Base-by-base conservation (phyloP, 805 yeast genomes). In the Citeromyces matritensis region DNA sequence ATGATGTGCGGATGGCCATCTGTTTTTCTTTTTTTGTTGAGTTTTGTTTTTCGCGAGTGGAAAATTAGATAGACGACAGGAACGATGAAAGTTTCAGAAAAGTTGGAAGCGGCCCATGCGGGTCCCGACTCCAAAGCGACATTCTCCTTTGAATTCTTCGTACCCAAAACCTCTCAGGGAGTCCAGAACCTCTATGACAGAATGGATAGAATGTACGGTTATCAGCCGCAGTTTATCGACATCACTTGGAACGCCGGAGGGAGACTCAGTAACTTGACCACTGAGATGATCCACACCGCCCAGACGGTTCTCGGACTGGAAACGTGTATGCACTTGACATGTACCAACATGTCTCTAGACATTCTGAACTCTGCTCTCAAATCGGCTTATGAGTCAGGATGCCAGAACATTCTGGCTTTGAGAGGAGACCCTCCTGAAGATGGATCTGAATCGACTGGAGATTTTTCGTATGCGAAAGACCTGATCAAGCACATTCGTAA, bases 161-260 rank as follows among this genome's bases (percentile, higher is more conserved):
- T 88, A 15, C 98, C 98, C 29, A 91, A 91, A 62, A 91, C 98
- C 1, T 65, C 88, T 14, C 96, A 91, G 54, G 98, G 98, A 49
- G 91, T 88, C 15, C 95, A 85, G 51, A 91, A 91, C 51, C 63
- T 91, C 36, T 88, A 86, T 58, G 97, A 91, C 53, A 68, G 98
- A 49, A 88, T 91, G 86, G 97, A 91, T 49, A 72, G 95, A 52
- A 91, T 91, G 98, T 84, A 82, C 53, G 83, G 81, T 40, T 63
- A 84, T 44, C 76, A 75, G 39, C 98, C 98, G 2, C 73, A 81
- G 40, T 91, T 91, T 53, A 75, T 91, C 36, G 98, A 91, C 49
- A 81, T 91, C 39, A 91, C 98, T 1, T 91, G 98, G 98, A 88
- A 88, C 47, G 98, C 98, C 3, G 98, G 98, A 26, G 97, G 97